A percentile compares a stretch with the other conserved stretches of the same genome.
Conservation (phyloP, 306 rosid genomes). For the Biancaea sappan region DNA sequence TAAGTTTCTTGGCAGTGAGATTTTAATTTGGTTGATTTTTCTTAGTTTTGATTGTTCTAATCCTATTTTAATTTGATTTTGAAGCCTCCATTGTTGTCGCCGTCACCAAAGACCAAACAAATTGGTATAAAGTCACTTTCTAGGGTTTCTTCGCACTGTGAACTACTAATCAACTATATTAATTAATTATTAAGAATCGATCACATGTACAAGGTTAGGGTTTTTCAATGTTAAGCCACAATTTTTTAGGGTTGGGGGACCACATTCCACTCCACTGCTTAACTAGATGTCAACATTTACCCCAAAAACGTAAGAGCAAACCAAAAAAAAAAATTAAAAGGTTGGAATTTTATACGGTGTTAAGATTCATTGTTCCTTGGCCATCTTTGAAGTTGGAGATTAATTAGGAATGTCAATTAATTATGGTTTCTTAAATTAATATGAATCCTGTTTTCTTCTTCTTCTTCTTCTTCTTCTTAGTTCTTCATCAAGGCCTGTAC, state of each 20-base stretch:
- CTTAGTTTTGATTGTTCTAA: constrained; percentile 7
- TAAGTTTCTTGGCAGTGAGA: not conserved
- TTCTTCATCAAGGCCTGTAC: not conserved
- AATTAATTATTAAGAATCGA: not conserved
- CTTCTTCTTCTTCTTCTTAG: too few relatives aligned
- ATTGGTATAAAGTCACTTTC: constrained; percentile 33
- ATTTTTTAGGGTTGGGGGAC: constrained; percentile 6
- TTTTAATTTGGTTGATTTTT: constrained; percentile 9
- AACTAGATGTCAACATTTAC: constrained; percentile 28
- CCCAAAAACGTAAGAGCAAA: not conserved
- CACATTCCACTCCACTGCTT: not conserved
- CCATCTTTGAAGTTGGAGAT: too few relatives aligned
- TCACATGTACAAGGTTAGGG: not conserved
- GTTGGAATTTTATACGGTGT: not conserved
- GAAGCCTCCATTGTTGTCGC: constrained; percentile 9
- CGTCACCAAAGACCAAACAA: constrained; percentile 21
- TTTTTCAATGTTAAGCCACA: not conserved
- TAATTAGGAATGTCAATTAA: too few relatives aligned
- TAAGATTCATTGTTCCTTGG: constrained; percentile 44
- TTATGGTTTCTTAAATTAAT: not conserved
- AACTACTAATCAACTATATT: constrained; percentile 6
- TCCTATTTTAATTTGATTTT: not conserved
- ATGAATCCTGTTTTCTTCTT: not conserved
- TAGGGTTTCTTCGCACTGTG: constrained; percentile 20
- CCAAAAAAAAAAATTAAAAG: not conserved